These are phyloP conservation scores for Ogataea nakhonphanomensis DNA, from an alignment of 805 yeast genomes.

Conservation along the genomic window DNA sequence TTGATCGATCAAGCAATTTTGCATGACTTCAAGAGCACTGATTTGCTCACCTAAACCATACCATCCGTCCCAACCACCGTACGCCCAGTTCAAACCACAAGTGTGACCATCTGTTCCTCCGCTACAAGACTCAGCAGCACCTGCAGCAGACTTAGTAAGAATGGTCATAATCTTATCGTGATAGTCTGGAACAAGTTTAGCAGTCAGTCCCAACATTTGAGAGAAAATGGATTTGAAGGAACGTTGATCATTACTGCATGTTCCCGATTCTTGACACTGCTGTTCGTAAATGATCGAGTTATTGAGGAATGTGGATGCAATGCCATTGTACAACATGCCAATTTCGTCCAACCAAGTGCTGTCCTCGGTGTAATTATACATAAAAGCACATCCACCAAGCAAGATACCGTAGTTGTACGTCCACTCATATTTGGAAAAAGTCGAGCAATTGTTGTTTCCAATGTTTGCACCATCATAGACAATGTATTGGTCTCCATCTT, in stretches of 20 bases:
- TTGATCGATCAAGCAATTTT: conserved; percentile 37
- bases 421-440: conserved; percentile 55
- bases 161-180: conserved; percentile 37
- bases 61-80: conserved; percentile 55
- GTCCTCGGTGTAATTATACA: conserved; percentile 58
- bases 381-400: conserved; percentile 65
- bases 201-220: conserved; percentile 58
- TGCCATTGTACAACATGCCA: conserved; percentile 35
- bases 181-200: conserved; percentile 50
- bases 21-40: conserved; percentile 66
- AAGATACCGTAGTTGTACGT: conserved; percentile 68
- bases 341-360: conserved; percentile 41
- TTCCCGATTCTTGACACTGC: conserved; percentile 50
- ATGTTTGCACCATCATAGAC: conserved; percentile 61
- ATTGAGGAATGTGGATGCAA: conserved; percentile 42
- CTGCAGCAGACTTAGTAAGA: conserved; percentile 47
- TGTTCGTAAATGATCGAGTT: conserved; percentile 54
- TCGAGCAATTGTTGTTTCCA: conserved; percentile 41
- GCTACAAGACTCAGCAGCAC: conserved; percentile 73
- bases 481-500: conserved; percentile 31
- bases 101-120: conserved; percentile 88
- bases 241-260: conserved; percentile 74
- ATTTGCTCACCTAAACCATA: conserved; percentile 87
- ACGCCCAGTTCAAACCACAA: conserved; percentile 74
- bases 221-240: conserved; percentile 70